A percentile compares a stretch with the other conserved stretches of the same genome.
These are phyloP conservation scores for Xylariaceae sp. DNA, from an alignment of 2,329 filamentous ascomycete genomes.

Conservation along the genomic window DNA sequence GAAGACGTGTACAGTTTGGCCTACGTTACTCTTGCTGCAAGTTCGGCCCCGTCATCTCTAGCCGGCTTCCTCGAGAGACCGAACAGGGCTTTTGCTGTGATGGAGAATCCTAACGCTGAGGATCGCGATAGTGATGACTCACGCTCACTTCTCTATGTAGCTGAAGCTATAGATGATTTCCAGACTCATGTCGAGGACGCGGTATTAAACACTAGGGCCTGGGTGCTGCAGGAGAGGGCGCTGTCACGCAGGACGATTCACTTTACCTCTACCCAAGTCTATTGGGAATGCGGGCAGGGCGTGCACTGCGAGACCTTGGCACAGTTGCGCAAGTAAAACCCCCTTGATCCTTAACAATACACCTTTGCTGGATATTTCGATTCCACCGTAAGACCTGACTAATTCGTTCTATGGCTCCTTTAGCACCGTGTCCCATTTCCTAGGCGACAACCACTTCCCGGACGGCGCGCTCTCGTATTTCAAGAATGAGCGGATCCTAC, in stretches of 20 bases:
- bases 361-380: no score
- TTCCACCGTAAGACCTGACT: no score
- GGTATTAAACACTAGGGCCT: not conserved
- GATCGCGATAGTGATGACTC: no score
- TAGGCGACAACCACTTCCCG: slow-evolving; percentile 6
- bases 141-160: not conserved
- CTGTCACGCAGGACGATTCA: slow-evolving; percentile 1
- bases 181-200: not conserved
- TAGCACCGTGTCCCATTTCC: not conserved
- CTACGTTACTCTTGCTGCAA: slow-evolving; percentile 4
- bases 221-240: slow-evolving; percentile 5
- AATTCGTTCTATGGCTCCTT: not conserved
- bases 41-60: not conserved
- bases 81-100: not conserved
- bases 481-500: slow-evolving; percentile 1
- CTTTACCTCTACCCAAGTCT: slow-evolving; percentile 5
- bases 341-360: no score
- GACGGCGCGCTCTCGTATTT: not conserved
- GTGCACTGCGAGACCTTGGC: slow-evolving; percentile 6
- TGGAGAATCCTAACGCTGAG: not conserved
- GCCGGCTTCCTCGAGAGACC: not conserved
- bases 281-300: slow-evolving; percentile 4
- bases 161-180: slow-evolving; percentile 2
- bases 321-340: slow-evolving; percentile 7
- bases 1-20: slow-evolving; percentile 1